Evolutionary conservation across 2,329 filamentous ascomycete genomes (phyloP).

Genomic region (Nemania sp.): DNA sequence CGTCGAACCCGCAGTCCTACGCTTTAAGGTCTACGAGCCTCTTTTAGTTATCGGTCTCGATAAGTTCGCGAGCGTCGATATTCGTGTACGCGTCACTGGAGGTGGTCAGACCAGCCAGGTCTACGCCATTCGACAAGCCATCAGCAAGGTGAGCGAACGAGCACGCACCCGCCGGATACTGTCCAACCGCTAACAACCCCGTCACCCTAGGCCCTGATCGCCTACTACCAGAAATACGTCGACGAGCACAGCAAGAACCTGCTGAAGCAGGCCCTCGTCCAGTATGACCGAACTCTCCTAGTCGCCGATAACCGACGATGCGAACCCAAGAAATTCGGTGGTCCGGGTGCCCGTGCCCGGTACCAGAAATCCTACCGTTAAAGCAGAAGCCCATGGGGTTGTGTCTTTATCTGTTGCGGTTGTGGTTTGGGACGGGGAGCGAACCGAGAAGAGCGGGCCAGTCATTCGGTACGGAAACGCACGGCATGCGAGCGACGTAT

Average conservation of each 20-base stretch:
- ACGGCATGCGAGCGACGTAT: conserved; percentile 29
- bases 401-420: conserved; percentile 28
- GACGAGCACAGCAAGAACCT: conserved; percentile 99
- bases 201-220: conserved; percentile 62
- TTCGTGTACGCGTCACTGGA: conserved; percentile 92
- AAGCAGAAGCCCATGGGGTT: conserved; percentile 40
- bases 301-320: conserved; percentile 99
- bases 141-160: conserved; percentile 71
- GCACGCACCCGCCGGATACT: neutral
- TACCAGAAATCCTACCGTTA: conserved; percentile 99
- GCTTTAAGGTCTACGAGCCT: conserved; percentile 98
- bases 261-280: conserved; percentile 94
- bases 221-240: conserved; percentile 99
- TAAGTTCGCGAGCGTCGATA: conserved; percentile 96
- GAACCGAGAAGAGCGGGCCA: conserved; percentile 33
- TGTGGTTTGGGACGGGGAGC: conserved; percentile 26
- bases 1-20: conserved; percentile 93
- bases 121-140: conserved; percentile 98
- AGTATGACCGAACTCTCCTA: conserved; percentile 95
- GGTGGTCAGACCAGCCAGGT: conserved; percentile 76
- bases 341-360: conserved; percentile 90
- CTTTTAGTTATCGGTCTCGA: conserved; percentile 95
- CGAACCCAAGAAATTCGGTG: conserved; percentile 98
- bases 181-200: conserved; percentile 6
- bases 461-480: conserved; percentile 40